phyloP scores from a whole-genome alignment of 805 yeast genomes.

The Grigorovia yakushimaensis region DNA sequence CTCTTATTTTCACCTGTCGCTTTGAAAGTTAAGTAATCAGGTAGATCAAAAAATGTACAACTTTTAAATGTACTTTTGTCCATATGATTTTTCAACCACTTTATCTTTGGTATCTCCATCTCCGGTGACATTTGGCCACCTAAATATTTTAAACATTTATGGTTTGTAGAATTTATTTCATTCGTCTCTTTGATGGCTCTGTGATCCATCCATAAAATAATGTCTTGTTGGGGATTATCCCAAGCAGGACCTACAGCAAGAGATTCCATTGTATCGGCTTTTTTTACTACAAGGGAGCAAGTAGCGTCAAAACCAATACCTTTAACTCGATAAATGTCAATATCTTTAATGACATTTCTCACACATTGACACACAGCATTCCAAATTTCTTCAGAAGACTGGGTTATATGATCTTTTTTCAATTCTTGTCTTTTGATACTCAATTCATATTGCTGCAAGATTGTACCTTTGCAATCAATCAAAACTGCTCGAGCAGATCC shows the following conservation, averaged over 20 bases:
- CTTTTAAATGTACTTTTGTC: slow-evolving; percentile 47
- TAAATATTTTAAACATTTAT: slow-evolving; percentile 75
- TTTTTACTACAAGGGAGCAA: slow-evolving; percentile 80
- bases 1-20: slow-evolving; percentile 85
- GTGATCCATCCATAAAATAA: slow-evolving; percentile 97
- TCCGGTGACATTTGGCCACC: slow-evolving; percentile 98
- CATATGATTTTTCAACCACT: slow-evolving; percentile 86
- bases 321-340: slow-evolving; percentile 54
- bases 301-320: slow-evolving; percentile 98
- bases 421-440: slow-evolving; percentile 70
- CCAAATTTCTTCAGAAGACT: slow-evolving; percentile 89
- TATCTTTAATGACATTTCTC: slow-evolving; percentile 59
- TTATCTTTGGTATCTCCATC: slow-evolving; percentile 95
- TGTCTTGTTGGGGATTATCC: slow-evolving; percentile 59
- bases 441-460: slow-evolving; percentile 67
- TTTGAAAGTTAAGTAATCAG: slow-evolving; percentile 83
- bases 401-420: slow-evolving; percentile 68
- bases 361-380: slow-evolving; percentile 76
- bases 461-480: slow-evolving; percentile 74
- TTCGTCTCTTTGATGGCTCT: slow-evolving; percentile 78
- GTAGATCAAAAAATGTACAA: slow-evolving; percentile 82
- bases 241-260: slow-evolving; percentile 92
- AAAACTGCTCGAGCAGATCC: slow-evolving; percentile 95
- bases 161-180: slow-evolving; percentile 70
- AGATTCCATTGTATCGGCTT: slow-evolving; percentile 55